These are phyloP conservation scores for Kluyveromyces sp. DNA, from an alignment of 1,139 yeast genomes.

Conservation along the genomic window DNA sequence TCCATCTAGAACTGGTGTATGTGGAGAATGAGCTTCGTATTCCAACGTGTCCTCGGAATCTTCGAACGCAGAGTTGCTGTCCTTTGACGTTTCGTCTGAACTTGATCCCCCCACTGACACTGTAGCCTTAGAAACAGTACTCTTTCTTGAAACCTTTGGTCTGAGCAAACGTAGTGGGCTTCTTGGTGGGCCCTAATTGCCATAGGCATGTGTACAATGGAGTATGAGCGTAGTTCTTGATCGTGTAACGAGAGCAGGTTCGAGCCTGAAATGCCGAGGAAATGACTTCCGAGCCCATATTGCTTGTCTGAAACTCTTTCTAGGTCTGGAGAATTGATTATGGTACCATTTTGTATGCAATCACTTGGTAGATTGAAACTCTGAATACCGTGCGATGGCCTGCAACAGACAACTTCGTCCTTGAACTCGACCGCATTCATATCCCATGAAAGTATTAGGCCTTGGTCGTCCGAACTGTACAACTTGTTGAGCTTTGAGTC, in stretches of 20 bases:
- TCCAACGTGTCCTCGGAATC: constrained; percentile 10
- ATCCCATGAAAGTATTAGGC: constrained; percentile 23
- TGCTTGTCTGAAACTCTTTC: not conserved
- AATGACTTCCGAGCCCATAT: not conserved
- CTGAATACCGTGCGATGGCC: constrained; percentile 18
- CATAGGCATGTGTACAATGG: constrained; percentile 12
- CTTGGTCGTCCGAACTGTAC: constrained; percentile 21
- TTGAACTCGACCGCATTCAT: constrained; percentile 8
- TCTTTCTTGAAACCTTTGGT: not conserved
- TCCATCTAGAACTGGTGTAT: not conserved
- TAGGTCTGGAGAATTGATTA: constrained; percentile 11
- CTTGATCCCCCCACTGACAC: not conserved
- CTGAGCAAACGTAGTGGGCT: constrained; percentile 5
- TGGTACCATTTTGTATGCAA: constrained; percentile 21
- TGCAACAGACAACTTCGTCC: constrained; percentile 9
- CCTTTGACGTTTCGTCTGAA: constrained; percentile 1
- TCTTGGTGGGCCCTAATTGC: constrained; percentile 6
- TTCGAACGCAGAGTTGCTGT: constrained; percentile 1
- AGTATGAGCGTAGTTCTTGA: constrained; percentile 16
- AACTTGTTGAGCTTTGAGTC: constrained; percentile 13
- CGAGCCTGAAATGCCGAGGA: constrained; percentile 1
- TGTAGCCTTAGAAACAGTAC: no score
- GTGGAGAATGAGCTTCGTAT: constrained; percentile 7
- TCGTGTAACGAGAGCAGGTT: constrained; percentile 12
- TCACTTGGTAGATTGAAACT: constrained; percentile 13